Conservation (phyloP, 768 basidiomycete species). For the Russula brevipes region DNA sequence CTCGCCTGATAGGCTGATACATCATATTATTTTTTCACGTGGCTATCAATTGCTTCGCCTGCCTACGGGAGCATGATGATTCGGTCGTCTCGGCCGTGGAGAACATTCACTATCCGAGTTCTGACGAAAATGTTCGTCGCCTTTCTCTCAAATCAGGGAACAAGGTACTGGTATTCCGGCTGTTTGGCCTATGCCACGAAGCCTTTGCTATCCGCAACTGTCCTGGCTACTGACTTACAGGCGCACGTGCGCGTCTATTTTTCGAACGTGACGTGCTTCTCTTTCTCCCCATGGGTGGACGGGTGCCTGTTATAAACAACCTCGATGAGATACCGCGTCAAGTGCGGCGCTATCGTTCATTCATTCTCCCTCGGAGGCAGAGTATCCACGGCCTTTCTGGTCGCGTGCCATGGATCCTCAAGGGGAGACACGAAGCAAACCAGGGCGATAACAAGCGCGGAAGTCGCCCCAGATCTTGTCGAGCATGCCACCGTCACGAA, state of each 20-base stretch:
- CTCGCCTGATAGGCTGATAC: not conserved
- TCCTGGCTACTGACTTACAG: not conserved
- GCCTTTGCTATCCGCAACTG: not conserved
- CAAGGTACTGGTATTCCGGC: not conserved
- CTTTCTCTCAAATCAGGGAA: no score
- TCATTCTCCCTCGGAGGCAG: slow-evolving; percentile 3
- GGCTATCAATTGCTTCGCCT: not conserved
- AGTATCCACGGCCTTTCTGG: not conserved
- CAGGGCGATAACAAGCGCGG: not conserved
- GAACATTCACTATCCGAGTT: not conserved
- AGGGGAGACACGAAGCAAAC: not conserved
- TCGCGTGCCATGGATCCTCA: slow-evolving; percentile 2
- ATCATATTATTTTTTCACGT: not conserved
- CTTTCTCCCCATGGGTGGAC: not conserved
- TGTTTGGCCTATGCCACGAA: not conserved
- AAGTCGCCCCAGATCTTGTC: slow-evolving; percentile 10
- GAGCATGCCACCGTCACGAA: slow-evolving; percentile 7
- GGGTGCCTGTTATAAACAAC: slow-evolving; percentile 5
- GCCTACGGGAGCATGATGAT: not conserved
- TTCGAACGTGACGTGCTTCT: not conserved
- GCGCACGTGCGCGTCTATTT: slow-evolving; percentile 12
- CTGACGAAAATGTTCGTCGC: no score
- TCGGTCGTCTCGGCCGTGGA: not conserved
- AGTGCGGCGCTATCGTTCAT: not conserved
- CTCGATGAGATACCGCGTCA: not conserved